Evolutionary conservation across 2,329 filamentous ascomycete genomes (phyloP), one percentile per base, ranked within the genome.

Genomic region (Camillea tinctor): DNA sequence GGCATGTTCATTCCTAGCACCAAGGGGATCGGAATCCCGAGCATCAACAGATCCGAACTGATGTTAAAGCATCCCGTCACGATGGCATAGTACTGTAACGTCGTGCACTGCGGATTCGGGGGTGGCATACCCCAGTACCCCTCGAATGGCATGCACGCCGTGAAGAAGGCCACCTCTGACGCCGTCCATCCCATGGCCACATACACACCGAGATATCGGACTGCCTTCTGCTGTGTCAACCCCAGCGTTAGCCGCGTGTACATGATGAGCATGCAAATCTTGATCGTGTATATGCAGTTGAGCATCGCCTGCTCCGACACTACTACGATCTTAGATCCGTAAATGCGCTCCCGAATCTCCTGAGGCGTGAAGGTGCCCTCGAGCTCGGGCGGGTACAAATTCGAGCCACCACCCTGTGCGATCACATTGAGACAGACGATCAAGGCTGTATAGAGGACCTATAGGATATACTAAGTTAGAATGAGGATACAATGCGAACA

Each of bases 41-140:
- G 75, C 72, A 84, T 81, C 59, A 76, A 66, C 3, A 80, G 15
- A 62, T 84, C 81, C 51, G 76, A 79, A 24, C 75, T 74, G 61
- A 83, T 75, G 66, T 83, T 83, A 71, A 83, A 81, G 30, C 68
- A 69, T 4, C 74, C 80, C 65, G 83, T 77, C 6, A 81, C 73
- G 44, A 82, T 79, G 26, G 77, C 76, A 64, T 80, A 83, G 62
- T 75, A 70, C 61, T 77, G 66, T 20, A 79, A 75, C 0, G 79
- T 81, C 1, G 77, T 76, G 66, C 80, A 83, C 68, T 83, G 79
- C 6, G 73, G 72, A 56, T 79, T 69, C 3, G 77, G 72, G 1
- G 78, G 74, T 4, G 80, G 80, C 50, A 83, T 71, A 9, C 74
- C 76, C 80, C 80, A 83, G 63, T 82, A 82, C 5, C 73, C 76